Base-by-base conservation (phyloP, 169 alveolate species). In the Eimeria maxima region DNA sequence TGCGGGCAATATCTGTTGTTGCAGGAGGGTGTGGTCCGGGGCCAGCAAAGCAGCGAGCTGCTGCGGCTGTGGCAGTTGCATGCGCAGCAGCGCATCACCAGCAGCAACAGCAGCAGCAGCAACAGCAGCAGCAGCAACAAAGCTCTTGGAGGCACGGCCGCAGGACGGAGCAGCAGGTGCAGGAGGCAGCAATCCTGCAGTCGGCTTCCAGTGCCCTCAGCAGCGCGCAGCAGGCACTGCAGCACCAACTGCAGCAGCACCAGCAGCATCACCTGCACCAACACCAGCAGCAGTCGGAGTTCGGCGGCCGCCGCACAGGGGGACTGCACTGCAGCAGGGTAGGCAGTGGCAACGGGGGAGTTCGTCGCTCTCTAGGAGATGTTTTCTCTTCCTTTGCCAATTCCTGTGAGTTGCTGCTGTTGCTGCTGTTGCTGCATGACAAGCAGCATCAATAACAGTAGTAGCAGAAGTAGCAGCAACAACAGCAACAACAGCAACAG, bases 91-190 rank as follows among this genome's bases (percentile, higher is more conserved):
- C 87, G 33, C 55, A 76, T 57, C 65, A 76, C 63, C 65, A 76
- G 38, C 65, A 76, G 63, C 44, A 44, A 38, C 87, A 45, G 63
- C 87, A 76, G 87, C 87, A 76, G 63, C 87, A 76, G 87, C n/a
- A n/a, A n/a, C n/a, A n/a, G n/a, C 81, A 71, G 81, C 81, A 71
- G 81, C 81, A 71, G 81, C 81, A 71, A 3, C 60, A 42, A 38
- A 22, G 20, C 65, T 44, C 47, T 2, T 13, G 87, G 87, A 76
- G 60, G 33, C 87, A 42, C 13, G 10, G 20, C 55, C 87, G 38
- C 10, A 42, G 18, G 63, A 29, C 55, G 57, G 63, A 76, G 87
- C 87, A 76, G 60, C 87, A 42, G 87, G 29, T 22, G 33, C 29
- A 76, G 4, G 63, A 45, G 57, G 60, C 14, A 63, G 33, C 33